Evolutionary conservation across 2,329 filamentous ascomycete genomes (phyloP).

Genomic region (Clonostachys solani): DNA sequence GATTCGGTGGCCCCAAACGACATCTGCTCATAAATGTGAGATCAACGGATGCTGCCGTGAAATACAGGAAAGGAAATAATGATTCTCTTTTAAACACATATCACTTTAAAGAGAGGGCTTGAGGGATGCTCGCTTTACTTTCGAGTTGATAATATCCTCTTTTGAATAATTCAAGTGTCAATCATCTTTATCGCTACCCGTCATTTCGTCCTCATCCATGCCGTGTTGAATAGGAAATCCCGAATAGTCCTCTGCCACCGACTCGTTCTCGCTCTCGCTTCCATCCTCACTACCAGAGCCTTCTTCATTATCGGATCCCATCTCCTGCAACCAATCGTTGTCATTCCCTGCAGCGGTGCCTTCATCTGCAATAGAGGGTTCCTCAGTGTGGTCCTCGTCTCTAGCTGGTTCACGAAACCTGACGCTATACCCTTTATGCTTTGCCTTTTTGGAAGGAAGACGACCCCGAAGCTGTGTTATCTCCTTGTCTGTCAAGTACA

Average conservation of each 20-base stretch:
- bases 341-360: conserved; percentile 1
- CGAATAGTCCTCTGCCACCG: neutral
- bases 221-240: neutral
- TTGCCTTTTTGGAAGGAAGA: conserved; percentile 26
- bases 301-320: conserved; percentile 14
- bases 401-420: conserved; percentile 16
- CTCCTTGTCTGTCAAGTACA: conserved; percentile 27
- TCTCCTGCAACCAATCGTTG: conserved; percentile 14
- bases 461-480: conserved; percentile 24
- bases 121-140: too few relatives aligned
- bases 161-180: too few relatives aligned
- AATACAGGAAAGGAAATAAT: too few relatives aligned
- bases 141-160: too few relatives aligned
- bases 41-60: too few relatives aligned
- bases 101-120: too few relatives aligned
- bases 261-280: conserved; percentile 7
- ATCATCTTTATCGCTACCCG: too few relatives aligned
- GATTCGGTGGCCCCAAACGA: too few relatives aligned
- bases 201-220: too few relatives aligned
- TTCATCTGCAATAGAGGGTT: neutral
- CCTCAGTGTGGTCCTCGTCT: conserved; percentile 5
- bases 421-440: conserved; percentile 24
- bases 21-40: too few relatives aligned
- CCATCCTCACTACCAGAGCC: conserved; percentile 11
- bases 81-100: too few relatives aligned